Evolutionary conservation across 768 basidiomycete genomes (phyloP), one percentile per base, ranked within the genome.

Genomic region (Collybia sordida): DNA sequence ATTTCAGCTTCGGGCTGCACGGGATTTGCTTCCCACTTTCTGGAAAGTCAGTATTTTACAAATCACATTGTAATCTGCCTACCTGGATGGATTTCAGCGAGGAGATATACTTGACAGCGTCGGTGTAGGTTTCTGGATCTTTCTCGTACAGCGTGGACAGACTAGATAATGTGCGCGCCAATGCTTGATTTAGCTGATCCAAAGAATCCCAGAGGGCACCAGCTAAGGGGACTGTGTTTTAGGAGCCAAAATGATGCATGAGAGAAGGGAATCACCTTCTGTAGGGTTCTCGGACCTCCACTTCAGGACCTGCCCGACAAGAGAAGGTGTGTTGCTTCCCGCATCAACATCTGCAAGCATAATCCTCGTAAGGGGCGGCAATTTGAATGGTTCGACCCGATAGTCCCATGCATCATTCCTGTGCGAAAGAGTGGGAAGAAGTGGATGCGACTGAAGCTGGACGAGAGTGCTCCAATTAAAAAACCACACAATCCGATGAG

Each of bases 341-440:
- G 90, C 93, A 59, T 97, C 91, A 14, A 98, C 93, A 63, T 99
- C 97, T 21, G 95, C 97, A 18, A 99, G 78, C 70, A 98, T 79
- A 28, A 99, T 78, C 47, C 90, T 77, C 18, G 90, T 86, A 44
- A 84, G 69, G 0, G 90, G 91, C 2, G 97, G 97, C 27, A 99
- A 83, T 45, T 81, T 78, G 65, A 97, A 92, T 0, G 84, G 80
- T 48, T 74, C 69, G 11, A 88, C 77, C 25, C 61, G 65, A 57
- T 87, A 81, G 58, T 93, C 85, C 95, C 95, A 97, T 47, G 73
- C 75, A 2, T 64, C 58, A 50, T 91, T 91, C 27, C 72, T 72
- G 17, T 88, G 82, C 5, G 81, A 80, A 1, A 91, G 65, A n/a
- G 79, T 72, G 14, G 80, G 70, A 17, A 73, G 61, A 31, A 88